Evolutionary conservation across 1,139 yeast genomes (phyloP), one percentile per base, ranked within the genome.

Genomic region (Geotrichum aggregatum): DNA sequence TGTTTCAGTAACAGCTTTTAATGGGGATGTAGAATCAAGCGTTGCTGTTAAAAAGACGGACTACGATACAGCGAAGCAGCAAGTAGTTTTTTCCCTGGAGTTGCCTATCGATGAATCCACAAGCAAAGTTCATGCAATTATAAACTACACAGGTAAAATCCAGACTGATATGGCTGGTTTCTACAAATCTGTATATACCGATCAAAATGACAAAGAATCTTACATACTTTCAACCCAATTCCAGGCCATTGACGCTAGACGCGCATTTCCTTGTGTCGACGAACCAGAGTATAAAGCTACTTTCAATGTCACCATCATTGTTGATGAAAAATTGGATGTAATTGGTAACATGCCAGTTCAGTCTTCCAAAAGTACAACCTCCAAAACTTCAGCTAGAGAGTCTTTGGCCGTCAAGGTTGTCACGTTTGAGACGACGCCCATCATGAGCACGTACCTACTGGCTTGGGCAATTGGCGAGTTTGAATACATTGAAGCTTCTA

Each of bases 241-340:
- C 74, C 96, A 88, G 70, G 84, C 95, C 26, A 84, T 94, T 14
- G 95, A 87, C 66, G 91, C 95, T 59, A 80, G 96, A 63, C 77
- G 91, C 60, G 95, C 96, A 3, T 87, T 88, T 75, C 96, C 96
- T 19, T 87, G 92, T 66, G 82, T 84, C 61, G 96, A 88, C 68
- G 96, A 88, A 67, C 96, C 96, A 11, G 80, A 83, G 51, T 76
- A 83, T 56, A 88, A 88, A 73, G 92, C 96, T 13, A 78, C 83
- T 45, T 88, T 87, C 65, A 82, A 82, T 55, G 76, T 88, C 54
- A 71, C 81, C 28, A 74, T 88, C 59, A 75, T 83, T 51, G 79
- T 87, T 41, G 78, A 79, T 51, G 72, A 75, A 54, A 69, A 76
- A 34, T 75, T 81, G 68, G 83, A 84, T 46, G 87, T 84, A 51